Base-by-base conservation (phyloP, 1,284 basidiomycete genomes). In the Heliocybe sulcata region DNA sequence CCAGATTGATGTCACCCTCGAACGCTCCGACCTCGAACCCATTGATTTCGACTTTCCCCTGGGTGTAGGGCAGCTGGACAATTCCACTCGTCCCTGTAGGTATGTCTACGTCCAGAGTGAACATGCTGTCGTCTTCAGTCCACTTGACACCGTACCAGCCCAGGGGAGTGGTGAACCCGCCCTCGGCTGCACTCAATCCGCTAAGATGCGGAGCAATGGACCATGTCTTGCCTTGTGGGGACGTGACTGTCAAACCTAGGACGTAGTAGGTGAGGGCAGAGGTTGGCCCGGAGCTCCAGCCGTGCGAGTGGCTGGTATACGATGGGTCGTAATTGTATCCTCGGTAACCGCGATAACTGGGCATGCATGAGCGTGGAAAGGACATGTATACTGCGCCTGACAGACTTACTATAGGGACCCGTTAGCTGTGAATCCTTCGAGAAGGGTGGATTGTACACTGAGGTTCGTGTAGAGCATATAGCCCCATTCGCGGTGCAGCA, bases 401-500 rank as follows among this genome's bases (percentile, higher is more conserved):
- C 25, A 33, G 25, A 66, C 67, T 14, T 58, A 77, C 77, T 70
- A 69, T 14, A 80, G 67, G 3, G 77, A 78, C 6, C 77, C 77
- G 59, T 80, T 77, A 1, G 72, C 69, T 2, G 76, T 79, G 61
- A 73, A 79, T 0, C 77, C 78, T 62, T 80, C 78, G 14, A 80
- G 68, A 10, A 80, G 65, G 1, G 76, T 77, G 6, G 77, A 80
- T 55, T 78, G 72, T 2, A 78, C 77, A 55, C 73, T 76, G 53
- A 78, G 58, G 57, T 76, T 75, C 4, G 76, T 79, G 64, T 77
- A 75, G 22, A 80, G 65, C 74, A 80, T 80, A 60, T 79, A 81
- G 1, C 78, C 78, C 79, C 79, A 79, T 61, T 77, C 72, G 27
- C 70, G 69, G 19, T 69, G 70, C 11, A 81, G 59, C 8, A 81